A percentile compares a stretch with the other conserved stretches of the same genome.
phyloP scores from a whole-genome alignment of 148 eudicot genomes.

The Heliamphora exappendiculata region DNA sequence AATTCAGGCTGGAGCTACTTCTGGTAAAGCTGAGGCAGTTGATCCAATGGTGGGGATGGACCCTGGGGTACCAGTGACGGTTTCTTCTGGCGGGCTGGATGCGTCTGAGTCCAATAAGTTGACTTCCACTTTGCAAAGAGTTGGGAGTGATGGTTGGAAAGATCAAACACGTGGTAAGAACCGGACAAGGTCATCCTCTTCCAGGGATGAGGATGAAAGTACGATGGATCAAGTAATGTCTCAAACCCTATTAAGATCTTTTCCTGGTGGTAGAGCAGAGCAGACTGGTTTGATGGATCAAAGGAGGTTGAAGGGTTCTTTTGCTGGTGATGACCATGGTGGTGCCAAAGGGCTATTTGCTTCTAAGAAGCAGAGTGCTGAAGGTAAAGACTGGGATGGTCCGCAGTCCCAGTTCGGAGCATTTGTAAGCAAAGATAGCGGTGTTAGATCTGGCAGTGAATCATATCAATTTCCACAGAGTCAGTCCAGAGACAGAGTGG shows the following conservation, averaged over 20 bases:
- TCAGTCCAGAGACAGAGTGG: conserved; percentile 4
- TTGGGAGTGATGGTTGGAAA: conserved; percentile 29
- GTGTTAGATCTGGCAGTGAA: not conserved
- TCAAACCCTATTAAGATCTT: conserved; percentile 24
- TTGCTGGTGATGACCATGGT: conserved; percentile 15
- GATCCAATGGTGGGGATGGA: conserved; percentile 18
- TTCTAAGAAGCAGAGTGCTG: conserved; percentile 12
- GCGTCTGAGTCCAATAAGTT: conserved; percentile 23
- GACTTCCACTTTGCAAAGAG: conserved; percentile 13
- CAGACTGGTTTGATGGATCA: conserved; percentile 22
- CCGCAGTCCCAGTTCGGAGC: conserved; percentile 6
- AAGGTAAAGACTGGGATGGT: conserved; percentile 5
- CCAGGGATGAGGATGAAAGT: conserved; percentile 26
- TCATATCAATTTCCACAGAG: not conserved
- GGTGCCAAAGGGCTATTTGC: conserved; percentile 8
- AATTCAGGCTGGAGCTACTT: not conserved
- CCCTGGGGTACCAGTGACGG: conserved; percentile 19
- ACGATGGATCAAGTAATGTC: conserved; percentile 21
- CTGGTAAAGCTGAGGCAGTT: conserved; percentile 15
- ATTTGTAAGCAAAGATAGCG: too few relatives aligned
- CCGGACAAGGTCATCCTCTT: conserved; percentile 18
- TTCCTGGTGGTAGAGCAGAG: conserved; percentile 20
- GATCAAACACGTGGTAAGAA: conserved; percentile 30
- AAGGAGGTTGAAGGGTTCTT: conserved; percentile 26
- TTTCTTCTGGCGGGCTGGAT: conserved; percentile 26